phyloP scores from a whole-genome alignment of 2,329 filamentous ascomycete species.

The Aspergillus sclerotialis region DNA sequence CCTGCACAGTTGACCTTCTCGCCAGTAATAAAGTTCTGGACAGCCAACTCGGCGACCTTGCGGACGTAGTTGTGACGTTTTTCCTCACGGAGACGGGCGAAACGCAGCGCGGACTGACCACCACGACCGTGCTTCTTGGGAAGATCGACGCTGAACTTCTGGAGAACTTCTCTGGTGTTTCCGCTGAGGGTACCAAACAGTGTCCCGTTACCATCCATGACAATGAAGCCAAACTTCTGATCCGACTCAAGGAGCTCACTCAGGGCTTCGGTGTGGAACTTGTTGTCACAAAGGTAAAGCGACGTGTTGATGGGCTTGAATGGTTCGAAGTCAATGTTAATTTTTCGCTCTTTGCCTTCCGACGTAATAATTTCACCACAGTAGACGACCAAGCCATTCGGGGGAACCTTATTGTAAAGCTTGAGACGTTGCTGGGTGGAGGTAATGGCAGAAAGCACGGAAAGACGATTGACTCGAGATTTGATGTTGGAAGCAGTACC shows the following conservation, averaged over 20 bases:
- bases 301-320: slow-evolving; percentile 99
- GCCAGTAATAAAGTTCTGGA: slow-evolving; percentile 97
- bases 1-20: slow-evolving; percentile 98
- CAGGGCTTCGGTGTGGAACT: slow-evolving; percentile 96
- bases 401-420: slow-evolving; percentile 97
- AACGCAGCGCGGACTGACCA: slow-evolving; percentile 99
- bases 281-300: slow-evolving; percentile 98
- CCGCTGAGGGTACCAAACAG: slow-evolving; percentile 95
- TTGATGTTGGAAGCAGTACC: slow-evolving; percentile 99
- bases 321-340: slow-evolving; percentile 99
- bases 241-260: slow-evolving; percentile 97
- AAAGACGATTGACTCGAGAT: slow-evolving; percentile 97
- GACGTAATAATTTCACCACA: slow-evolving; percentile 99
- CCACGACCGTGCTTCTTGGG: slow-evolving; percentile 99
- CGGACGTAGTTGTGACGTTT: slow-evolving; percentile 99
- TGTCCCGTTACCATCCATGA: slow-evolving; percentile 99
- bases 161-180: slow-evolving; percentile 91
- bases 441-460: slow-evolving; percentile 94
- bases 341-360: slow-evolving; percentile 98
- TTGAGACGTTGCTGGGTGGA: slow-evolving; percentile 98
- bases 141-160: slow-evolving; percentile 97
- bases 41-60: slow-evolving; percentile 94
- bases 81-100: slow-evolving; percentile 97
- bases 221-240: slow-evolving; percentile 98
- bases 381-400: slow-evolving; percentile 96